These are phyloP conservation scores for Salvia miltiorrhiza DNA, from an alignment of 257 asterid genomes.

Conservation along the genomic window DNA sequence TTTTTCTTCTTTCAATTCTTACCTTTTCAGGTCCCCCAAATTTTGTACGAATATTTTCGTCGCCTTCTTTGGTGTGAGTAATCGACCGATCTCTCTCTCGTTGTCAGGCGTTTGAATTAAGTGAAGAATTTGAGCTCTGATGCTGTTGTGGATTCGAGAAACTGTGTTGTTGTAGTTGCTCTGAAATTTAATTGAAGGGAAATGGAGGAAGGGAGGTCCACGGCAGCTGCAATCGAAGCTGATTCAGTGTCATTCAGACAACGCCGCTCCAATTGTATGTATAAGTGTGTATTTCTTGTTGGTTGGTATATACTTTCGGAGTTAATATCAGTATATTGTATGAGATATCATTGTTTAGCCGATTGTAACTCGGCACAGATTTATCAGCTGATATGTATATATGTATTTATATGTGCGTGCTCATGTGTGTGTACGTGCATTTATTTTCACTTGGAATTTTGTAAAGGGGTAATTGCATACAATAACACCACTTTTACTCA, in stretches of 20 bases:
- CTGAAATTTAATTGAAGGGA: constrained; percentile 32
- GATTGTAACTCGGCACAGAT: neutral
- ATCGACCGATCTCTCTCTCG: neutral
- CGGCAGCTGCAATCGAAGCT: constrained; percentile 27
- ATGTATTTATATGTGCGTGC: neutral
- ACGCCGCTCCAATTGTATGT: constrained; percentile 35
- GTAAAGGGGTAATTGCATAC: no score
- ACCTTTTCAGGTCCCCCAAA: neutral
- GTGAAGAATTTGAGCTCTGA: neutral
- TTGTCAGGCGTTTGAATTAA: neutral
- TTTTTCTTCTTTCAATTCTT: neutral
- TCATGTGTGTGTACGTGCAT: neutral
- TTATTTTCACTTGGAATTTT: neutral
- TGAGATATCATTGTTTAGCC: neutral
- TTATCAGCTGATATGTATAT: neutral
- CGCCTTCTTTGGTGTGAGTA: neutral
- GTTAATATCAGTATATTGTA: neutral
- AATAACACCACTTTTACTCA: no score
- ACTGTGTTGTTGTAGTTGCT: constrained; percentile 2
- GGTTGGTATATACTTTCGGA: neutral
- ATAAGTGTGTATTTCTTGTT: neutral
- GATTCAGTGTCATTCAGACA: constrained; percentile 27
- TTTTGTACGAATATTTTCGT: neutral
- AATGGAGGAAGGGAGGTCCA: constrained; percentile 32
- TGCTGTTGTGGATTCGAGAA: constrained; percentile 2